Evolutionary conservation across 331 rosid genomes (phyloP).

Genomic region (Quercus lobata): DNA sequence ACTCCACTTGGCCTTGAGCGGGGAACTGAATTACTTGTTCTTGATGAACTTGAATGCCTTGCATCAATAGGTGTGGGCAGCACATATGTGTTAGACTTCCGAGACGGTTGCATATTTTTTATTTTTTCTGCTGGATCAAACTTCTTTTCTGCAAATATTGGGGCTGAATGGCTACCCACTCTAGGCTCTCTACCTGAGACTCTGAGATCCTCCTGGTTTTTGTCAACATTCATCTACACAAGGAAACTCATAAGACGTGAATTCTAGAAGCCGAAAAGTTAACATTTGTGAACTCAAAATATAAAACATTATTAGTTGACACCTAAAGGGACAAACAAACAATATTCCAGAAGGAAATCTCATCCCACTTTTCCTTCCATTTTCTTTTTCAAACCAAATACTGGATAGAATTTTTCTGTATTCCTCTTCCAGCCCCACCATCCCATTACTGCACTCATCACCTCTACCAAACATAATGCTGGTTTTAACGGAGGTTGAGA

Average conservation of each 20-base stretch:
- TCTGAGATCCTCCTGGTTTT: constrained; percentile 51
- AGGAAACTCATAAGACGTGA: constrained; percentile 15
- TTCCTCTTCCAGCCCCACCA: neutral
- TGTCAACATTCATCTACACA: constrained; percentile 56
- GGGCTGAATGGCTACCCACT: constrained; percentile 77
- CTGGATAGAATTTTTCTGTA: neutral
- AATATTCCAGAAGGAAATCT: neutral
- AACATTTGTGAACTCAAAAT: constrained; percentile 1
- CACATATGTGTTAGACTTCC: constrained; percentile 66
- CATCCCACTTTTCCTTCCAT: neutral
- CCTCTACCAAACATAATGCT: neutral
- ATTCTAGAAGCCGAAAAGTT: constrained; percentile 6
- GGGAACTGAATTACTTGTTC: constrained; percentile 36
- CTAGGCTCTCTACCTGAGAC: constrained; percentile 47
- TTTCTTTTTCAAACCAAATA: neutral
- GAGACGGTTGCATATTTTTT: constrained; percentile 42
- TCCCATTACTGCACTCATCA: neutral
- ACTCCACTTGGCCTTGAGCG: constrained; percentile 51
- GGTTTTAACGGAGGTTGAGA: constrained; percentile 6
- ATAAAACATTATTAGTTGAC: constrained; percentile 3
- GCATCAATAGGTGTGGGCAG: constrained; percentile 76
- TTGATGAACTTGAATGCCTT: constrained; percentile 39
- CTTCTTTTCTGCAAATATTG: constrained; percentile 70
- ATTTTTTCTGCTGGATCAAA: constrained; percentile 82
- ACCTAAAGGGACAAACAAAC: constrained; percentile 14